Evolutionary conservation across 352 stramenopile species (phyloP).

Genomic region (Pythium vanterpoolii): DNA sequence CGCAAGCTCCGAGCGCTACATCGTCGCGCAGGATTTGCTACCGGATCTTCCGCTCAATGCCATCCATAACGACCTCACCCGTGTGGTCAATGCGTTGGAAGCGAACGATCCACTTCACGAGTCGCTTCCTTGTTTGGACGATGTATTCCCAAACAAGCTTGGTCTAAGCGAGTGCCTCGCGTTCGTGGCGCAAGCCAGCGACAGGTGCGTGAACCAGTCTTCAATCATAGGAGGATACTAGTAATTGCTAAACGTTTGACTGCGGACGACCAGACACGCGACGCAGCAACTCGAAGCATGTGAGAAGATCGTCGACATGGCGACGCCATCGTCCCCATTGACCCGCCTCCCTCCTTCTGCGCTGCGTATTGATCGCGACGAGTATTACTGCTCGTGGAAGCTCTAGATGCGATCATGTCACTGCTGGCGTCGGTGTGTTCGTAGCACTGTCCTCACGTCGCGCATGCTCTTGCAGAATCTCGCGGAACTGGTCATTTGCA

Average conservation of each 20-base stretch:
- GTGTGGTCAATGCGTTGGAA: conserved; percentile 2
- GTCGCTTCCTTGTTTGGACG: background rate
- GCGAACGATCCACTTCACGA: background rate
- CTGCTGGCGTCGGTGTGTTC: too few relatives aligned
- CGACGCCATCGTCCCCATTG: background rate
- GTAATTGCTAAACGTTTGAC: background rate
- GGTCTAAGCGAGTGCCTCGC: conserved; percentile 26
- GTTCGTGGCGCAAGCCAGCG: conserved; percentile 39
- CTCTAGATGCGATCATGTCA: background rate
- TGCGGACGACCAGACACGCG: background rate
- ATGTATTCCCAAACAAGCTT: background rate
- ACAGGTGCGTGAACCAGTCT: conserved; percentile 17
- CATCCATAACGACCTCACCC: background rate
- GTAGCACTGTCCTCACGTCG: background rate
- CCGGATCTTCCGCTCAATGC: background rate
- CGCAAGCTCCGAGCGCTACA: conserved; percentile 76
- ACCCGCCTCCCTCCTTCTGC: background rate
- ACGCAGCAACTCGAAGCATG: conserved; percentile 11
- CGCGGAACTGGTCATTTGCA: conserved; percentile 85
- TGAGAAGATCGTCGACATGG: conserved; percentile 5
- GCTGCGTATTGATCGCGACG: background rate
- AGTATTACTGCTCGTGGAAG: conserved; percentile 46
- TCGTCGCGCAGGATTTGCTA: conserved; percentile 40
- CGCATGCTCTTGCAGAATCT: conserved; percentile 28
- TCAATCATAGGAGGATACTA: background rate